Evolutionary conservation across 768 basidiomycete species (phyloP).

Genomic region (Pholiota microspora): DNA sequence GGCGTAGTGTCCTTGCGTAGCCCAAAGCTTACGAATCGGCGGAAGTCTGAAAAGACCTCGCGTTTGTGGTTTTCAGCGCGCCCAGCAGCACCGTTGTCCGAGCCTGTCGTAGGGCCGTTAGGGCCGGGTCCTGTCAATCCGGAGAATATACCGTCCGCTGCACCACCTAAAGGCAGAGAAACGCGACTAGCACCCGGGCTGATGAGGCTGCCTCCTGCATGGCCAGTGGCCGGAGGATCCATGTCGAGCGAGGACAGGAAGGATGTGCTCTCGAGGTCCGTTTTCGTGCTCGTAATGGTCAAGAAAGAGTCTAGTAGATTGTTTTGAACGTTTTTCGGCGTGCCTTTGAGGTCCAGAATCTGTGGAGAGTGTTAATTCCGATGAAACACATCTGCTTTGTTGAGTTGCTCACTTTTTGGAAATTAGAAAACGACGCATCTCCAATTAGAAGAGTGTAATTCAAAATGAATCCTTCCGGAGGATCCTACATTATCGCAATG

Average conservation of each 20-base stretch:
- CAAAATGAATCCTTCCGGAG: constrained; percentile 89
- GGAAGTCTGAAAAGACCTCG: constrained; percentile 87
- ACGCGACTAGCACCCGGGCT: constrained; percentile 68
- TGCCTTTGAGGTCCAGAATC: constrained; percentile 96
- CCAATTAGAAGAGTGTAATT: constrained; percentile 95
- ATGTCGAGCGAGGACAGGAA: constrained; percentile 95
- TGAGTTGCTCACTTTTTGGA: constrained; percentile 89
- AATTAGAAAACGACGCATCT: constrained; percentile 94
- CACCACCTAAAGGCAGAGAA: constrained; percentile 43
- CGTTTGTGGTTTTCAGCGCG: constrained; percentile 51
- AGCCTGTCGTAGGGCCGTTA: constrained; percentile 62
- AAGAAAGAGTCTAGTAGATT: constrained; percentile 89
- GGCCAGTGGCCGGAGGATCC: constrained; percentile 68
- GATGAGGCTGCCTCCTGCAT: constrained; percentile 49
- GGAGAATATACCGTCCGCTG: constrained; percentile 57
- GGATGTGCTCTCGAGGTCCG: constrained; percentile 84
- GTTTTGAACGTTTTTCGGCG: constrained; percentile 83
- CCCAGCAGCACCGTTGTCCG: constrained; percentile 35
- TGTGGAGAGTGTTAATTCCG: too few species aligned
- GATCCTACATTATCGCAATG: constrained; percentile 54
- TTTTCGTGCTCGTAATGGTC: constrained; percentile 88
- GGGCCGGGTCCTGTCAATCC: constrained; percentile 57
- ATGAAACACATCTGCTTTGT: too few species aligned
- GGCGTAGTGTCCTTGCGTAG: constrained; percentile 63
- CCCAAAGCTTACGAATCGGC: constrained; percentile 88